Conservation (phyloP, 352 stramenopile genomes). For the Globisporangium viniferum region DNA sequence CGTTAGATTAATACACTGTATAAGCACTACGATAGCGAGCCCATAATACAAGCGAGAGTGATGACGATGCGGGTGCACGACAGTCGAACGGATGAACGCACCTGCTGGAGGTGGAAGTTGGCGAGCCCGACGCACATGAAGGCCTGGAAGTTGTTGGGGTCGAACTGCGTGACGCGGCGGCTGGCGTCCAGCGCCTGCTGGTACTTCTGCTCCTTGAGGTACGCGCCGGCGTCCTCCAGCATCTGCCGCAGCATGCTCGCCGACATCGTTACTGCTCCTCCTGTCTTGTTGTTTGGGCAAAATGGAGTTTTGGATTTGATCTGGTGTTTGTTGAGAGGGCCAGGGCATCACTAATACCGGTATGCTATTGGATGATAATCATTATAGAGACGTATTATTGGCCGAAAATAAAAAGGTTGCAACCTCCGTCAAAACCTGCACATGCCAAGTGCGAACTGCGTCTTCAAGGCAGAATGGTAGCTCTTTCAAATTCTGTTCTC, state of each 20-base stretch:
- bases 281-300: neutral
- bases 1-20: neutral
- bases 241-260: slow-evolving; percentile 69
- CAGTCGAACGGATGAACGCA: slow-evolving; percentile 16
- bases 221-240: slow-evolving; percentile 67
- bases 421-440: neutral
- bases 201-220: slow-evolving; percentile 74
- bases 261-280: slow-evolving; percentile 38
- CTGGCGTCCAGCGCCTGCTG: slow-evolving; percentile 63
- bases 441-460: too few species aligned
- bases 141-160: slow-evolving; percentile 78
- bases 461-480: neutral
- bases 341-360: neutral
- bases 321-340: too few species aligned
- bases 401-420: neutral
- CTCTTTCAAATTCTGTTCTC: neutral
- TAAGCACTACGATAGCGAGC: neutral
- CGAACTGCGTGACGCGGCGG: slow-evolving; percentile 74
- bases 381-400: neutral
- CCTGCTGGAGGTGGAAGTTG: slow-evolving; percentile 70
- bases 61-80: neutral
- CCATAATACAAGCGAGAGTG: neutral
- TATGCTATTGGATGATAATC: neutral
- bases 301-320: neutral
- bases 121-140: slow-evolving; percentile 79